Evolutionary conservation across 495 filamentous ascomycete species (phyloP), one percentile per base, ranked within the genome.

Genomic region (Penicillium pancosmium): DNA sequence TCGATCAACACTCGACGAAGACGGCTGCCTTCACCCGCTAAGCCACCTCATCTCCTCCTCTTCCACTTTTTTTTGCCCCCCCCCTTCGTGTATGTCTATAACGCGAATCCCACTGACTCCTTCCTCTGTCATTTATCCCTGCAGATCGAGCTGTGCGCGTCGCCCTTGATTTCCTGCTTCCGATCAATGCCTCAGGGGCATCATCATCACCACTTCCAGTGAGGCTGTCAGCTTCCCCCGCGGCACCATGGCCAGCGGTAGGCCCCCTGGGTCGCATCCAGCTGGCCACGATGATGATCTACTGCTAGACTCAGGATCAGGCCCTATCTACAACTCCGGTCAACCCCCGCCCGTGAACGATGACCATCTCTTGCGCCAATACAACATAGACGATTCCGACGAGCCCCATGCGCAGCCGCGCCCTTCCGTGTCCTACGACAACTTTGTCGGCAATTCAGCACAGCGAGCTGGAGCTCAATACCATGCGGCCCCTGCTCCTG

Each of bases 371-470:
- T 76, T 91, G 64, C 83, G 80, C 64, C 82, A 83, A 31, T 91
- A 88, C 73, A 80, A 86, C 63, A 83, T 84, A 66, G 78, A 91
- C 66, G 83, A 88, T 60, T 80, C 82, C 59, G 84, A 89, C 53
- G 72, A 75, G 54, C 78, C 79, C 35, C 53, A 68, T 50, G 47
- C 57, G 40, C 82, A 84, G 60, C 72, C 86, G 55, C 89, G 94
- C 55, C 90, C 91, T 47, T 97, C 93, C 19, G 82, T 92, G 49
- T 96, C 93, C 34, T 97, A 97, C 72, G 94, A 98, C 79, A 86
- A 92, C 52, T 98, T 98, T 67, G 86, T 98, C 57, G 95, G 94
- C 50, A 84, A 74, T 69, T 79, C 57, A 67, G 79, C 31, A 73
- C 79, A 54, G 68, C 82, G 73, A 73, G 73, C 59, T 65, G 83